A percentile compares a stretch with the other conserved stretches of the same genome.
Conservation (phyloP, 2,329 filamentous ascomycete species). For the Monosporascus cannonballus region DNA sequence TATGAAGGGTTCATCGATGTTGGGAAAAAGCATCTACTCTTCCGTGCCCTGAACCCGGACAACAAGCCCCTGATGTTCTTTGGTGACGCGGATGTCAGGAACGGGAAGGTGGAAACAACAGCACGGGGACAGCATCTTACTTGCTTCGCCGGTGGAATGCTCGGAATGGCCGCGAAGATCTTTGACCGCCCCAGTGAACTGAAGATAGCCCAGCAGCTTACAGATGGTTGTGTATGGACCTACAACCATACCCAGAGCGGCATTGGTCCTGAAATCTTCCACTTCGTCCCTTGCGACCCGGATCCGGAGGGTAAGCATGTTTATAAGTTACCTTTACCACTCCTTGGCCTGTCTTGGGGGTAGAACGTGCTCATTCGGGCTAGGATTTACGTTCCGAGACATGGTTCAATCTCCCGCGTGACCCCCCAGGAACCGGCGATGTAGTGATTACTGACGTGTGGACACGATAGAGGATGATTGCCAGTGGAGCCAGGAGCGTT, state of each 20-base stretch:
- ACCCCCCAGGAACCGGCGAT: too few relatives aligned
- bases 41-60: conserved; percentile 35
- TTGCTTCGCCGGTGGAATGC: conserved; percentile 62
- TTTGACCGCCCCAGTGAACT: conserved; percentile 52
- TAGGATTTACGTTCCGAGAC: too few relatives aligned
- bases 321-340: too few relatives aligned
- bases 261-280: conserved; percentile 56
- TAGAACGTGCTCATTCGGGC: too few relatives aligned
- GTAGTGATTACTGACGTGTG: too few relatives aligned
- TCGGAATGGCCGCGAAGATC: conserved; percentile 54
- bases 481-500: conserved; percentile 24
- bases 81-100: conserved; percentile 34
- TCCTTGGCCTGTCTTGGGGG: too few relatives aligned
- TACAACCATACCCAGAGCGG: conserved; percentile 52
- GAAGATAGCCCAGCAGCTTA: conserved; percentile 50
- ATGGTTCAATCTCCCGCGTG: too few relatives aligned
- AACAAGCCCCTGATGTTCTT: conserved; percentile 41
- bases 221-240: conserved; percentile 59
- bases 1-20: conserved; percentile 40
- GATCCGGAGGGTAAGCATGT: conserved; percentile 4
- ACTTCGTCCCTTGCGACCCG: conserved; percentile 34
- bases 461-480: conserved; percentile 18
- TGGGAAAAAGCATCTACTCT: conserved; percentile 39
- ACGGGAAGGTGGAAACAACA: conserved; percentile 19
- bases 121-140: conserved; percentile 48